Percentiles rank a stretch among this genome's conserved stretches.
These are phyloP conservation scores for Pseudocohnilembus persalinus DNA, from an alignment of 169 alveolate genomes.

Conservation along the genomic window DNA sequence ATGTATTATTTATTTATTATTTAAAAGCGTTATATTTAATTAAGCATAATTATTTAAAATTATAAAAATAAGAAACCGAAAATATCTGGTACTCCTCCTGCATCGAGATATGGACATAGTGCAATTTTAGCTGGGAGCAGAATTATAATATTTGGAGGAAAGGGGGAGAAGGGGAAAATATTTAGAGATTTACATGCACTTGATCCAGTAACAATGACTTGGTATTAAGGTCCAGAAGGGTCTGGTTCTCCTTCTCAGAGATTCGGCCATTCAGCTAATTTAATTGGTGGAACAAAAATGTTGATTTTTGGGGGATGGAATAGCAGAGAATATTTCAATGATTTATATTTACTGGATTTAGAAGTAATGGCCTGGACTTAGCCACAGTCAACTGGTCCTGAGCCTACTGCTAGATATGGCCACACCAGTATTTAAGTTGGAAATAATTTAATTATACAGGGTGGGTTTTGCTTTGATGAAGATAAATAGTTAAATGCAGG, in stretches of 20 bases:
- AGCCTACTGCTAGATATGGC: slow-evolving; percentile 89
- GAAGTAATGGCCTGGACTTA: slow-evolving; percentile 90
- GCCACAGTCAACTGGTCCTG: slow-evolving; percentile 79
- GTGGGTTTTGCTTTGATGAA: slow-evolving; percentile 84
- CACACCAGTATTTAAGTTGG: slow-evolving; percentile 88
- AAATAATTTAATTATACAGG: slow-evolving; percentile 82
- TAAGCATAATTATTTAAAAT: not conserved
- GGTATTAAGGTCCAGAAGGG: slow-evolving; percentile 88
- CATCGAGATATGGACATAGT: slow-evolving; percentile 88
- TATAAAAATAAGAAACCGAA: slow-evolving; percentile 52
- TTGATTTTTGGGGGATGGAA: slow-evolving; percentile 91
- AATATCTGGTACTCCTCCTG: slow-evolving; percentile 88
- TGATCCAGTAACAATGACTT: slow-evolving; percentile 86
- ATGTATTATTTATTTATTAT: slow-evolving; percentile 3
- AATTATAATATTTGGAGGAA: slow-evolving; percentile 89
- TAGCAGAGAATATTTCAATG: slow-evolving; percentile 82
- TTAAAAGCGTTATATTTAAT: not conserved
- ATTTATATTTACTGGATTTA: slow-evolving; percentile 80
- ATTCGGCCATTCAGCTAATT: slow-evolving; percentile 85
- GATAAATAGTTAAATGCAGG: slow-evolving; percentile 68
- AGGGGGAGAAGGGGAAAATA: slow-evolving; percentile 80
- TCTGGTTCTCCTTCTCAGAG: slow-evolving; percentile 90
- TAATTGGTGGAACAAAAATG: slow-evolving; percentile 84
- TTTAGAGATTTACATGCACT: slow-evolving; percentile 85
- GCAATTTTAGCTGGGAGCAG: slow-evolving; percentile 87